phyloP scores from a whole-genome alignment of 305 asterid species.

The Lippia alba region DNA sequence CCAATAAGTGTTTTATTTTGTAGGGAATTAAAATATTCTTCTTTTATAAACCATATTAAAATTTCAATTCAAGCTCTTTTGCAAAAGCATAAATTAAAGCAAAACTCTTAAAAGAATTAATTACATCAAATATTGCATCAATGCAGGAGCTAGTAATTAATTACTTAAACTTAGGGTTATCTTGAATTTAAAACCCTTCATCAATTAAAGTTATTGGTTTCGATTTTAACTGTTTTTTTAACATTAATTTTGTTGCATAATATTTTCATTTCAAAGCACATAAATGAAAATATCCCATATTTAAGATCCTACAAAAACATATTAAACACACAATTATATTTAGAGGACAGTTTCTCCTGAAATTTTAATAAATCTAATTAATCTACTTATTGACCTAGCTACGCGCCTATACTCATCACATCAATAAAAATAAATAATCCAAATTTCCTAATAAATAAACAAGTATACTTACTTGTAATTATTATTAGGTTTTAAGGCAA shows the following conservation, averaged over 20 bases:
- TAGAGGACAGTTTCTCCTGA: conserved; percentile 5
- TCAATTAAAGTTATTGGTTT: not conserved
- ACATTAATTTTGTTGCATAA: conserved; percentile 16
- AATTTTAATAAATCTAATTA: conserved; percentile 26
- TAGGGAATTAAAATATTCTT: too few species aligned
- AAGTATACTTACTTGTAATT: not conserved
- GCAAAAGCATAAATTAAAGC: too few species aligned
- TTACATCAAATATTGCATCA: not conserved
- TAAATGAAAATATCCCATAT: conserved; percentile 22
- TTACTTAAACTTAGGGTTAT: not conserved
- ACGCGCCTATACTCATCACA: not conserved
- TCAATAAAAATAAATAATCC: not conserved
- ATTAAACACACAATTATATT: conserved; percentile 2
- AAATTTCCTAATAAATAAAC: conserved; percentile 3
- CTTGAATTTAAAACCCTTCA: not conserved
- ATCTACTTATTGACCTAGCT: conserved; percentile 30
- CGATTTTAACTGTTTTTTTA: not conserved
- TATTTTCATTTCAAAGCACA: not conserved
- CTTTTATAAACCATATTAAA: too few species aligned
- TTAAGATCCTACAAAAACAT: conserved; percentile 25
- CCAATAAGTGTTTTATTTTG: too few species aligned
- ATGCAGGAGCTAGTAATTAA: not conserved
- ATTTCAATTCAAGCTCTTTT: too few species aligned
- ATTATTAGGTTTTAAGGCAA: not conserved
- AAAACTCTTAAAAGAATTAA: not conserved